Percentiles rank a stretch among this genome's conserved stretches.
These are phyloP conservation scores for Massarina eburnea DNA, from an alignment of 2,329 filamentous ascomycete genomes.

Conservation along the genomic window DNA sequence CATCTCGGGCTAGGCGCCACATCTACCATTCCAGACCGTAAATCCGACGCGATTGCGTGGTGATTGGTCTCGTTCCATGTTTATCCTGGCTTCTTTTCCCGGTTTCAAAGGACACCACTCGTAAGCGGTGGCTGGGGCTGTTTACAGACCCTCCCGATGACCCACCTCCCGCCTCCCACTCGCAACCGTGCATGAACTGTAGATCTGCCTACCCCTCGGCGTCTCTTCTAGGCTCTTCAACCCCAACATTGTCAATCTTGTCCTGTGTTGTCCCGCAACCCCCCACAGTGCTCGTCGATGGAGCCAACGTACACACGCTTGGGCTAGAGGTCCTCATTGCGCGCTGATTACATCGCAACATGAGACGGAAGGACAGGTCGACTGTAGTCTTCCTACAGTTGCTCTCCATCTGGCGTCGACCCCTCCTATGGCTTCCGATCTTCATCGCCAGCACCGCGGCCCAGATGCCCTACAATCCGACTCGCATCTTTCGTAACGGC, in stretches of 20 bases:
- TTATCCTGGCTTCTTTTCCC: conserved; percentile 10
- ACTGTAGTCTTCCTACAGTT: conserved; percentile 4
- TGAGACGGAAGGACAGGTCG: conserved; percentile 8
- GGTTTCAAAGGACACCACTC: conserved; percentile 18
- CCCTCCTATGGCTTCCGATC: conserved; percentile 11
- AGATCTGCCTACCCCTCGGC: conserved; percentile 27
- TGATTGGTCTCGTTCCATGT: conserved; percentile 17
- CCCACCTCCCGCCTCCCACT: conserved; percentile 35
- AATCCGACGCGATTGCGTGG: neutral
- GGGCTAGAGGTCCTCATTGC: conserved; percentile 15
- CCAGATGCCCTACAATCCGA: conserved; percentile 74
- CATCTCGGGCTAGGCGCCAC: neutral
- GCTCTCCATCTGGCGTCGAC: conserved; percentile 7
- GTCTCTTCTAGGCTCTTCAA: neutral
- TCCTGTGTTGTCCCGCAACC: conserved; percentile 12
- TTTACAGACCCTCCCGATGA: conserved; percentile 30
- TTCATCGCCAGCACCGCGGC: conserved; percentile 23
- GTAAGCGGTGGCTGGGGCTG: conserved; percentile 32
- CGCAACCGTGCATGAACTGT: conserved; percentile 36
- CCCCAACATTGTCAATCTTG: conserved; percentile 7
- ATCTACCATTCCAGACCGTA: conserved; percentile 12
- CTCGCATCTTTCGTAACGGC: conserved; percentile 64
- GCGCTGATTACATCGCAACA: conserved; percentile 6
- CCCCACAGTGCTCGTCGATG: conserved; percentile 14
- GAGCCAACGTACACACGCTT: conserved; percentile 10